Percentiles rank a stretch among this genome's conserved stretches.
These are phyloP conservation scores for Talinum fruticosum DNA, from an alignment of 148 eudicot species.

Conservation along the genomic window DNA sequence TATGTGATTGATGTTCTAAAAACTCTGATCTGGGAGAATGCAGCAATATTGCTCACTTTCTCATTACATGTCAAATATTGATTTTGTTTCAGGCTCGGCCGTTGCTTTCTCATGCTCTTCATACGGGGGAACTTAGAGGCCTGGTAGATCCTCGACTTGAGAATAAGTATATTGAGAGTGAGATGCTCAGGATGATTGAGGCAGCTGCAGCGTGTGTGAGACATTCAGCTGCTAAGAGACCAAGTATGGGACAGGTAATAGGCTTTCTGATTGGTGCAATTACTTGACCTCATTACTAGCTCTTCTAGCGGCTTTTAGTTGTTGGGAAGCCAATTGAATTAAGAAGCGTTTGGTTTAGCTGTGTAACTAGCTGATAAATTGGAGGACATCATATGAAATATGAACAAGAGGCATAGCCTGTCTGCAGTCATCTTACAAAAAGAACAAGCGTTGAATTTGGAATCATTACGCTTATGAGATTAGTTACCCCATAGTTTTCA, in stretches of 20 bases:
- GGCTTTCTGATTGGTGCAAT: not conserved
- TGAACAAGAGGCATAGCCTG: not conserved
- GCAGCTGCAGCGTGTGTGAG: constrained; percentile 94
- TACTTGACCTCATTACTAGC: not conserved
- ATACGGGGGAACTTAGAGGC: constrained; percentile 44
- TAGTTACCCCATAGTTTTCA: not conserved
- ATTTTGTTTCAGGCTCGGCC: constrained; percentile 78
- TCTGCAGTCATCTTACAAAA: not conserved
- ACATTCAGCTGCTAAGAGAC: constrained; percentile 71
- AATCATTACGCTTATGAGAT: not conserved
- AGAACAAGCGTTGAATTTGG: not conserved
- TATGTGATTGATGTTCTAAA: too few species aligned
- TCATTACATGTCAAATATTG: not conserved
- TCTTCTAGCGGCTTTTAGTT: not conserved
- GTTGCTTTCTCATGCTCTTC: constrained; percentile 66
- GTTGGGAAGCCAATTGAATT: not conserved
- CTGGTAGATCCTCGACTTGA: constrained; percentile 76
- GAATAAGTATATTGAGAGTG: constrained; percentile 46
- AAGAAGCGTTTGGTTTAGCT: not conserved
- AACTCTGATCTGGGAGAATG: too few species aligned
- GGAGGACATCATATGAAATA: not conserved
- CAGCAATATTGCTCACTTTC: not conserved
- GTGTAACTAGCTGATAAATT: not conserved
- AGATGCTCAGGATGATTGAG: constrained; percentile 67
- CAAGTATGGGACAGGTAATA: constrained; percentile 88